Conservation (phyloP, 306 rosid species). For the Ammopiptanthus mongolicus region DNA sequence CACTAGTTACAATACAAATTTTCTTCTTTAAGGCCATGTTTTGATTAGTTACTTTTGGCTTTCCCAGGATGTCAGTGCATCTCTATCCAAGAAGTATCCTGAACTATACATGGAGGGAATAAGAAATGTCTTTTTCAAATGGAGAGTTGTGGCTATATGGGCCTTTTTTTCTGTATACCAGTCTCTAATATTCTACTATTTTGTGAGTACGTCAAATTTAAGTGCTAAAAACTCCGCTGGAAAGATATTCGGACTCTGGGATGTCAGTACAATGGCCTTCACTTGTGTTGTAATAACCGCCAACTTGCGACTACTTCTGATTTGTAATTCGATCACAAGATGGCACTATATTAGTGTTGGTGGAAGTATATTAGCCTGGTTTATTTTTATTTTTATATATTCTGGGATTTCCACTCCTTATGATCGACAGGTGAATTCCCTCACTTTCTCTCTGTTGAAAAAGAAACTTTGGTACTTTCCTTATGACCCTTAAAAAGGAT, state of each 20-base stretch:
- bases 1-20: slow-evolving; percentile 9
- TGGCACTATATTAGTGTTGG: slow-evolving; percentile 93
- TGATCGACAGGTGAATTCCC: slow-evolving; percentile 61
- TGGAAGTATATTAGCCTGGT: slow-evolving; percentile 93
- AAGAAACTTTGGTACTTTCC: background rate
- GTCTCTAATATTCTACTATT: slow-evolving; percentile 72
- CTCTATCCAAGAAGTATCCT: slow-evolving; percentile 93
- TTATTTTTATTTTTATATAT: slow-evolving; percentile 67
- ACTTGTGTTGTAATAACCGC: slow-evolving; percentile 88
- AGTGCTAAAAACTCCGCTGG: slow-evolving; percentile 65
- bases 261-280: slow-evolving; percentile 94
- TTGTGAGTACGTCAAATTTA: slow-evolving; percentile 48
- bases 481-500: background rate
- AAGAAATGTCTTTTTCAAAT: slow-evolving; percentile 67
- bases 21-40: slow-evolving; percentile 8
- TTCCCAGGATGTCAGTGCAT: slow-evolving; percentile 89
- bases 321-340: slow-evolving; percentile 81
- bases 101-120: slow-evolving; percentile 88
- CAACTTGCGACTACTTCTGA: slow-evolving; percentile 80
- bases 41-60: slow-evolving; percentile 24
- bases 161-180: slow-evolving; percentile 86
- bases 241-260: slow-evolving; percentile 83
- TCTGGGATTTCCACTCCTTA: slow-evolving; percentile 58
- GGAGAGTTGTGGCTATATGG: slow-evolving; percentile 93
- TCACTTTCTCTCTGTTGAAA: slow-evolving; percentile 7